Evolutionary conservation across 805 yeast genomes (phyloP).

Genomic region (Saturnispora saitoi): DNA sequence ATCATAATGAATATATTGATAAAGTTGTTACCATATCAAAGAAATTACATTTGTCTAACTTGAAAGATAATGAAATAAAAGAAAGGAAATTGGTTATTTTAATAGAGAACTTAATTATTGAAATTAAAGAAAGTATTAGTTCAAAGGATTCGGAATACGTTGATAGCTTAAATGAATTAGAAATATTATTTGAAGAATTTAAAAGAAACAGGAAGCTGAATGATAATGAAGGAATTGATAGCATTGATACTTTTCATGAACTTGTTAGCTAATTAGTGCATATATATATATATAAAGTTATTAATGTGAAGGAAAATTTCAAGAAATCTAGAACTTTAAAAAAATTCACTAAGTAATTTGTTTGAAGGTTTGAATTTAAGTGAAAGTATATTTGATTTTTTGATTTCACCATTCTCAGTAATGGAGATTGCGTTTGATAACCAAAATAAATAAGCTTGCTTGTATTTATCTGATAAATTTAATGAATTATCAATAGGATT

Average conservation of each 20-base stretch:
- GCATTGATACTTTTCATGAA: background rate
- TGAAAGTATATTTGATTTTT: background rate
- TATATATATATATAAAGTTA: background rate
- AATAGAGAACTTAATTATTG: conserved; percentile 15
- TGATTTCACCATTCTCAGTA: background rate
- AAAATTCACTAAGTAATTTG: background rate
- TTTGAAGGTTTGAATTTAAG: conserved; percentile 2
- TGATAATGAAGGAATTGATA: background rate
- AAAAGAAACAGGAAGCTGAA: background rate
- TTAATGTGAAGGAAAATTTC: background rate
- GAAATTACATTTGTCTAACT: conserved; percentile 8
- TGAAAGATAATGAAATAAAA: conserved; percentile 1
- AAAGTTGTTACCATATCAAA: conserved; percentile 13
- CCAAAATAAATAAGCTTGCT: conserved; percentile 4
- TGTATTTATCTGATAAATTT: conserved; percentile 4
- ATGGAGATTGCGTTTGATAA: background rate
- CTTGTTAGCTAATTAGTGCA: background rate
- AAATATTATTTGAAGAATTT: background rate
- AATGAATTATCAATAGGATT: background rate
- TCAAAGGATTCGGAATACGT: conserved; percentile 2
- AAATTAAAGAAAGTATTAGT: conserved; percentile 10
- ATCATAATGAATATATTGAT: conserved; percentile 3
- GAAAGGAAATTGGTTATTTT: conserved; percentile 12
- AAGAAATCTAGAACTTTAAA: background rate
- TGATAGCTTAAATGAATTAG: conserved; percentile 6